These are phyloP conservation scores for Sabuloglossum arenarium DNA, from an alignment of 495 filamentous ascomycete species.

Conservation along the genomic window DNA sequence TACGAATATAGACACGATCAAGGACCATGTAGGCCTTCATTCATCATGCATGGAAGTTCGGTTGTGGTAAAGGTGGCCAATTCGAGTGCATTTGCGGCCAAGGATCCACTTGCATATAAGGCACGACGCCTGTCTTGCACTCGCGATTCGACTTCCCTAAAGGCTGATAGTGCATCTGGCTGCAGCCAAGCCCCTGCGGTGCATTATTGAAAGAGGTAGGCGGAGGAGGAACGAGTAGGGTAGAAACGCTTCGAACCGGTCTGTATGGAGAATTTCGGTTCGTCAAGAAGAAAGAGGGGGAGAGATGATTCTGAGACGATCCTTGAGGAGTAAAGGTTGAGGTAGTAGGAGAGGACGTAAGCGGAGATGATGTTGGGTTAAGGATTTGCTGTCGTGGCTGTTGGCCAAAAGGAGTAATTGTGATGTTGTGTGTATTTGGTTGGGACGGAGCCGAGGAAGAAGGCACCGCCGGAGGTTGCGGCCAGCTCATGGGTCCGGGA, in stretches of 20 bases:
- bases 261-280: slow-evolving; percentile 73
- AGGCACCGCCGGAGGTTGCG: slow-evolving; percentile 22
- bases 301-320: slow-evolving; percentile 31
- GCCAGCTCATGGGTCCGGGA: slow-evolving; percentile 24
- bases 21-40: not conserved
- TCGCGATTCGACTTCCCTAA: slow-evolving; percentile 57
- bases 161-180: slow-evolving; percentile 94
- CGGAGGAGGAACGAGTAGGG: slow-evolving; percentile 71
- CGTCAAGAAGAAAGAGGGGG: slow-evolving; percentile 38
- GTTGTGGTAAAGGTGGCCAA: slow-evolving; percentile 19
- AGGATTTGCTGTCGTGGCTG: not conserved
- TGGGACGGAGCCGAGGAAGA: slow-evolving; percentile 6
- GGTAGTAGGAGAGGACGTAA: slow-evolving; percentile 16
- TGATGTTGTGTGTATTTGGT: slow-evolving; percentile 16
- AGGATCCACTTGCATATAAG: slow-evolving; percentile 31
- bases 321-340: slow-evolving; percentile 8
- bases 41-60: slow-evolving; percentile 16
- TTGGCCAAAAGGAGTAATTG: not conserved
- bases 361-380: slow-evolving; percentile 13
- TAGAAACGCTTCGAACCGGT: slow-evolving; percentile 73
- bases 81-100: slow-evolving; percentile 16
- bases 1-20: not conserved
- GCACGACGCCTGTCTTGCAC: slow-evolving; percentile 60
- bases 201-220: slow-evolving; percentile 60
- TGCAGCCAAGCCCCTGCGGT: slow-evolving; percentile 32